Base-by-base conservation (phyloP, 139 green algal species). In the Raphidocelis subcapitata region DNA sequence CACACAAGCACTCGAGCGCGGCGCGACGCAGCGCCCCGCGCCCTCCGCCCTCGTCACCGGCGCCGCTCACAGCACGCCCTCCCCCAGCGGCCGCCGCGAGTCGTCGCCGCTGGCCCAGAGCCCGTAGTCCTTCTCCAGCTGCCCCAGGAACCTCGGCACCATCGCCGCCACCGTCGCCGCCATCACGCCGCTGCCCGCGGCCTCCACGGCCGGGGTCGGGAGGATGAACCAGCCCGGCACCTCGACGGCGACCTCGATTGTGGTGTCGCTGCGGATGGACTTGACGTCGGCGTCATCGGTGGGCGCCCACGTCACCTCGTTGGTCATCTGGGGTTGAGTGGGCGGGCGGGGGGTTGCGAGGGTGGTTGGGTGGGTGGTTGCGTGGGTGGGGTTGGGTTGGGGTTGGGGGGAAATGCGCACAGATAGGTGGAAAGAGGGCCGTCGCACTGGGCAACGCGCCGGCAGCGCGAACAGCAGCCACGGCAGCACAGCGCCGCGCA, bases 71-170 rank as follows among this genome's bases (percentile, higher is more conserved):
- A 89, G 70, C 55, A 74, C 28, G 23, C 85, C 85, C 36, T 69
- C 76, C 10, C 72, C 81, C 8, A 91, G 59, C 8, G 85, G 74
- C 72, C 85, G 82, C 24, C 87, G 75, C 5, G 79, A 89, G 24
- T 84, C 69, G 60, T 93, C 88, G 0, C 92, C 92, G 0, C 69
- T 64, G 3, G 91, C 89, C 92, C 92, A 97, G 2, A 74, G 47
- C 55, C 69, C 56, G 70, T 97, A 97, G 67, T 97, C 92, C 3
- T 56, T 74, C 16, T 82, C 65, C 37, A 97, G 85, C 81, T 97
- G 92, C 60, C 76, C 59, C 76, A 97, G 67, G 78, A 97, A 97
- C 3, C 87, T 76, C 1, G 92, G 92, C 65, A 97, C 88, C 65
- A 87, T 86, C 10, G 75, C 79, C 46, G 85, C 81, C 15, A 97